A percentile compares a stretch with the other conserved stretches of the same genome.
Conservation (phyloP, 164 flowering plant genomes). For the Chimonanthus salicifolius region DNA sequence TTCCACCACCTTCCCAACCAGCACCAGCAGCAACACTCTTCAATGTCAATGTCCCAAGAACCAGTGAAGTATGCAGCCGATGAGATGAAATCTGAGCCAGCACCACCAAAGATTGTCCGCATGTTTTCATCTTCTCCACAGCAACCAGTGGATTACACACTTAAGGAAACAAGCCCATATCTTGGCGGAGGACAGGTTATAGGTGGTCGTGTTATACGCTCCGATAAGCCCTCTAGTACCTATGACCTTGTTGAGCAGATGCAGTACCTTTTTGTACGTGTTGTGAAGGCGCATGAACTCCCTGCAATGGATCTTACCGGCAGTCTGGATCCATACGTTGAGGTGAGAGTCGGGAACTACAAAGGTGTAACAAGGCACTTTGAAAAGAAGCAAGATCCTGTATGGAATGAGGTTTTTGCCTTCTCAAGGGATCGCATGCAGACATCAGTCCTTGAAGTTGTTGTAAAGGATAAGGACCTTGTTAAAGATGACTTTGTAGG, state of each 20-base stretch:
- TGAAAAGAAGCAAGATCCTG: slow-evolving; percentile 70
- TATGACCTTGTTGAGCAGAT: slow-evolving; percentile 89
- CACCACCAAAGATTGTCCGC: slow-evolving; percentile 58
- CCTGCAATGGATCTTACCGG: slow-evolving; percentile 65
- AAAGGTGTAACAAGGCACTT: slow-evolving; percentile 70
- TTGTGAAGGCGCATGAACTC: slow-evolving; percentile 85
- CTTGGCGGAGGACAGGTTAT: slow-evolving; percentile 91
- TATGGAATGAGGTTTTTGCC: slow-evolving; percentile 84
- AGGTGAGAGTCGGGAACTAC: slow-evolving; percentile 81
- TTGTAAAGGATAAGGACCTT: slow-evolving; percentile 78
- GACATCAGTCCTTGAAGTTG: slow-evolving; percentile 68
- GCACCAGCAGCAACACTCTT: slow-evolving; percentile 24
- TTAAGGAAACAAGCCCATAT: slow-evolving; percentile 86
- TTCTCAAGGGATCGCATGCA: slow-evolving; percentile 78
- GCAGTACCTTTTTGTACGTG: slow-evolving; percentile 82
- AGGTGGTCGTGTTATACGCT: slow-evolving; percentile 71
- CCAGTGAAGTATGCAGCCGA: slow-evolving; percentile 31
- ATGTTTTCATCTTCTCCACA: slow-evolving; percentile 44
- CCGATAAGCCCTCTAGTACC: slow-evolving; percentile 62
- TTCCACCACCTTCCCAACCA: slow-evolving; percentile 67
- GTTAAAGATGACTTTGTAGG: slow-evolving; percentile 77
- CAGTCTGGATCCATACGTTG: slow-evolving; percentile 85
- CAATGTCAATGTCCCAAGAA: slow-evolving; percentile 20
- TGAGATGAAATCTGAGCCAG: slow-evolving; percentile 55
- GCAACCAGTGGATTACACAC: slow-evolving; percentile 71